Percentiles rank a stretch among this genome's conserved stretches.
Conservation (phyloP, 2,329 filamentous ascomycete species). For the Alternaria solani region DNA sequence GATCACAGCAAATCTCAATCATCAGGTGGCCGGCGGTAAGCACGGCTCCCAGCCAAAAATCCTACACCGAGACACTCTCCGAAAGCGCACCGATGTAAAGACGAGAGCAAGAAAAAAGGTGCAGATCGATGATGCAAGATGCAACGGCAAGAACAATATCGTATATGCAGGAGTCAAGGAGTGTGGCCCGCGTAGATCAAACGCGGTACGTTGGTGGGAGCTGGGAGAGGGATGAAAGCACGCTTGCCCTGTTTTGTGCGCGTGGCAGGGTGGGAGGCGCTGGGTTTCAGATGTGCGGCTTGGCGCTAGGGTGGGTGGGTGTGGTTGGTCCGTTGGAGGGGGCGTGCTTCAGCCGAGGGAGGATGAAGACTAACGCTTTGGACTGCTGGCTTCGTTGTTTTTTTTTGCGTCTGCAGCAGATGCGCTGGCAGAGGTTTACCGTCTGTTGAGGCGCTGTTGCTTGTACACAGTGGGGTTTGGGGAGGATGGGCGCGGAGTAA, state of each 20-base stretch:
- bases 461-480: background rate
- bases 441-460: background rate
- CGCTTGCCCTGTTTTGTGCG: background rate
- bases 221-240: background rate
- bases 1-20: background rate
- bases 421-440: background rate
- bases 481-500: background rate
- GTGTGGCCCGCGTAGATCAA: constrained; percentile 17
- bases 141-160: constrained; percentile 4
- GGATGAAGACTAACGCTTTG: background rate
- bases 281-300: constrained; percentile 16
- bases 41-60: background rate
- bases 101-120: background rate
- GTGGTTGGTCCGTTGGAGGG: constrained; percentile 9
- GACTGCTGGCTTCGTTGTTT: background rate
- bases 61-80: background rate
- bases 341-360: background rate
- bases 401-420: background rate
- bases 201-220: constrained; percentile 5
- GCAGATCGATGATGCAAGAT: background rate
- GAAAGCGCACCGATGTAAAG: background rate
- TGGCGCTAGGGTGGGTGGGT: constrained; percentile 11
- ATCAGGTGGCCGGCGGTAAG: background rate
- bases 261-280: background rate
- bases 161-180: constrained; percentile 7